Evolutionary conservation across 306 rosid species (phyloP).

Genomic region (Vicia faba): DNA sequence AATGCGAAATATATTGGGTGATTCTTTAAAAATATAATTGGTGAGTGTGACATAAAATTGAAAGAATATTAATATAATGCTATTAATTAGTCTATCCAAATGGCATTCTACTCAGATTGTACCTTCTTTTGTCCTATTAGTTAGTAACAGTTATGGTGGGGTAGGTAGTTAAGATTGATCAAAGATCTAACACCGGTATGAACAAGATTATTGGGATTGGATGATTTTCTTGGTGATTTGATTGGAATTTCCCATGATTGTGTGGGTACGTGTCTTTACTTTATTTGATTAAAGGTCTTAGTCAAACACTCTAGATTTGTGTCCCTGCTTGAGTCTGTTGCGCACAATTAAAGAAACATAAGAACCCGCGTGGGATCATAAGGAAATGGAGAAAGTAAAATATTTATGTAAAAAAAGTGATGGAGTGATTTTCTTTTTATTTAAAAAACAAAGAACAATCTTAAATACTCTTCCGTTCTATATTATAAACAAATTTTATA

Average conservation of each 20-base stretch:
- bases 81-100: neutral
- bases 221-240: conserved; percentile 16
- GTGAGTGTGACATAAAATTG: neutral
- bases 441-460: too few species aligned
- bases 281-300: neutral
- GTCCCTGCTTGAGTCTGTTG: conserved; percentile 38
- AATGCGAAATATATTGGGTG: neutral
- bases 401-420: too few species aligned
- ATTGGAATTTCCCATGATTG: conserved; percentile 7
- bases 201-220: conserved; percentile 37
- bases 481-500: too few species aligned
- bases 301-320: conserved; percentile 23
- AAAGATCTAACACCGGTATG: conserved; percentile 26
- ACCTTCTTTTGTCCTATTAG: conserved; percentile 29
- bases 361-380: neutral
- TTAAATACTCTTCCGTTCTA: too few species aligned
- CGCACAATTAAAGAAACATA: conserved; percentile 2
- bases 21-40: neutral
- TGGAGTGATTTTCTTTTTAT: too few species aligned
- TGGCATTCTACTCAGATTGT: conserved; percentile 8
- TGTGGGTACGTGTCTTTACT: conserved; percentile 16
- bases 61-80: neutral
- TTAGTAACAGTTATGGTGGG: conserved; percentile 41
- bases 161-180: conserved; percentile 42
- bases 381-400: too few species aligned